These are phyloP conservation scores for Erythrobasidium yunnanense DNA, from an alignment of 768 basidiomycete species.

Conservation along the genomic window DNA sequence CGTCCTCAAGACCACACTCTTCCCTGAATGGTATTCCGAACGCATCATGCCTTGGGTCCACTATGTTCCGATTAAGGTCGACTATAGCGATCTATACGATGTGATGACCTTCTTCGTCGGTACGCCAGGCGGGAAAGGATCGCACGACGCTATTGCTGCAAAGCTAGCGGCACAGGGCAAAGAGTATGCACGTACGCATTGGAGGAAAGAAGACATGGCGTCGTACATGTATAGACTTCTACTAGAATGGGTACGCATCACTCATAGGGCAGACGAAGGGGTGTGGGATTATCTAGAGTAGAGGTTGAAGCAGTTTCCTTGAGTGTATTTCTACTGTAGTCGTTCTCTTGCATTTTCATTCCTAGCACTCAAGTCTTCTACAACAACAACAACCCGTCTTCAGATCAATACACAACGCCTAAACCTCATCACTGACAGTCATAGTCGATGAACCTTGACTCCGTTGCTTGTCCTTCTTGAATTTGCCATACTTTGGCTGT, in stretches of 20 bases:
- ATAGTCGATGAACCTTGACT: not conserved
- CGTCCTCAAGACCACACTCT: slow-evolving; percentile 41
- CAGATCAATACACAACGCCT: not conserved
- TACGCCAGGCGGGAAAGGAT: slow-evolving; percentile 28
- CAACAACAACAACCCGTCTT: not conserved
- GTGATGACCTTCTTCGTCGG: slow-evolving; percentile 34
- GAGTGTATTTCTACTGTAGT: not conserved
- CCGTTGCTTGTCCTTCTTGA: slow-evolving; percentile 1
- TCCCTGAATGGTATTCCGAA: slow-evolving; percentile 34
- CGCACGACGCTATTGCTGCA: slow-evolving; percentile 31
- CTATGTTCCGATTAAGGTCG: slow-evolving; percentile 35
- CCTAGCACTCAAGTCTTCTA: too few relatives aligned
- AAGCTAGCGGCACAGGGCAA: slow-evolving; percentile 29
- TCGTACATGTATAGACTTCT: slow-evolving; percentile 1
- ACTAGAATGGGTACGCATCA: slow-evolving; percentile 12
- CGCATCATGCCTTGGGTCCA: slow-evolving; percentile 34
- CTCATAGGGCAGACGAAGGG: slow-evolving; percentile 17
- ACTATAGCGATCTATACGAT: slow-evolving; percentile 37
- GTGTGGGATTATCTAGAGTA: slow-evolving; percentile 15
- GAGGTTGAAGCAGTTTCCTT: not conserved
- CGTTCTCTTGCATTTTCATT: too few relatives aligned
- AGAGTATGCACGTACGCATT: slow-evolving; percentile 30
- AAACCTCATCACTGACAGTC: not conserved
- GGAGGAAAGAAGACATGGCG: slow-evolving; percentile 31
- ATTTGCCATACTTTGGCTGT: slow-evolving; percentile 16